Conservation (phyloP, 164 flowering plant species). For the Vitis cinerea region DNA sequence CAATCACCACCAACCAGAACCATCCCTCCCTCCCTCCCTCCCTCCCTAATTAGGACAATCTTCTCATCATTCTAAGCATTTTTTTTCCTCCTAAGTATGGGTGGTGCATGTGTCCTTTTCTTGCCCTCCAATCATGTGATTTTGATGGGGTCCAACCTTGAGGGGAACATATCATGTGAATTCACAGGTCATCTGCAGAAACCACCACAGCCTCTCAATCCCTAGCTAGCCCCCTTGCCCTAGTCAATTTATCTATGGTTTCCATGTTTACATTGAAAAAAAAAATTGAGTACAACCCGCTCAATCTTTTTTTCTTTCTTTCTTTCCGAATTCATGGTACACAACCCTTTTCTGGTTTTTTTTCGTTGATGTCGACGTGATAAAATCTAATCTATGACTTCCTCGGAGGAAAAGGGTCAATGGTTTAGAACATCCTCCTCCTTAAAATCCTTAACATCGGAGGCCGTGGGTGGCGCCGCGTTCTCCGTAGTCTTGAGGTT, state of each 20-base stretch:
- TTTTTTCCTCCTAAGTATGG: not conserved
- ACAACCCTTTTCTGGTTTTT: too few relatives aligned
- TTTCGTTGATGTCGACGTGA: too few relatives aligned
- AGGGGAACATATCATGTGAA: conserved; percentile 23
- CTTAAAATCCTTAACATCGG: too few relatives aligned
- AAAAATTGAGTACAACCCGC: too few relatives aligned
- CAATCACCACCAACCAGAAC: not conserved
- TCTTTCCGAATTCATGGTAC: too few relatives aligned
- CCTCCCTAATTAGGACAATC: not conserved
- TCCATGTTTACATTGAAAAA: too few relatives aligned
- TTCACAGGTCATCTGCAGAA: conserved; percentile 5
- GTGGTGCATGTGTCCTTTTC: conserved; percentile 7
- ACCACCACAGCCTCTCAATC: not conserved
- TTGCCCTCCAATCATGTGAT: conserved; percentile 22
- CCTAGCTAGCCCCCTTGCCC: not conserved
- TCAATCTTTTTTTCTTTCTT: too few relatives aligned
- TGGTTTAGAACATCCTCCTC: too few relatives aligned
- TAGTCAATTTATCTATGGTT: not conserved
- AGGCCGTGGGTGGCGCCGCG: not conserved
- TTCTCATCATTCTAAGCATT: not conserved
- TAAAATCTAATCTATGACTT: too few relatives aligned
- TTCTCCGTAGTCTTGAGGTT: conserved; percentile 50
- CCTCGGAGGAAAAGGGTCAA: too few relatives aligned
- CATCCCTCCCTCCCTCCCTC: not conserved
- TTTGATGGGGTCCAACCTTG: conserved; percentile 17